Conservation (phyloP, 495 filamentous ascomycete species). For the Hypoxylon cercidicola region DNA sequence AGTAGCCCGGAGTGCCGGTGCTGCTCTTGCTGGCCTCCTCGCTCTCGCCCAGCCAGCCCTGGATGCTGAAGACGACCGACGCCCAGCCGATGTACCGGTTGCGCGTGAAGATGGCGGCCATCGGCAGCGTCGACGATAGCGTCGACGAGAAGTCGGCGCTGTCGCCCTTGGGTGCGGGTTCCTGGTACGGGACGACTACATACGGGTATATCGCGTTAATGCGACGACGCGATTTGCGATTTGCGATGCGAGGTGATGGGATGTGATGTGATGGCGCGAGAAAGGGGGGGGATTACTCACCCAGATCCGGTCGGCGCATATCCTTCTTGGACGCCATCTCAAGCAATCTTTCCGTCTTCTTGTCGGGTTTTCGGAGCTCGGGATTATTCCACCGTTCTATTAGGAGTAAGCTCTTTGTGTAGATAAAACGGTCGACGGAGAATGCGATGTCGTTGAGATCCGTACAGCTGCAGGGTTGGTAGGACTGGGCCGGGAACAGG, state of each 20-base stretch:
- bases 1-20: constrained; percentile 78
- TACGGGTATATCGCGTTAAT: constrained; percentile 16
- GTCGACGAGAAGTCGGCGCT: constrained; percentile 67
- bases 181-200: constrained; percentile 63
- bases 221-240: neutral
- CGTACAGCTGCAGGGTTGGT: constrained; percentile 28
- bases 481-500: constrained; percentile 8
- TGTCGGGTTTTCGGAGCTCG: neutral
- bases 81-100: constrained; percentile 93
- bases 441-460: constrained; percentile 40
- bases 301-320: constrained; percentile 84
- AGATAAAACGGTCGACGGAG: constrained; percentile 2
- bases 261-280: constrained; percentile 21
- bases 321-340: constrained; percentile 82
- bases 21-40: constrained; percentile 73
- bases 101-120: constrained; percentile 93
- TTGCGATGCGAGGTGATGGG: constrained; percentile 1
- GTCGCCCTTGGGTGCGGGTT: constrained; percentile 58
- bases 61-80: constrained; percentile 82
- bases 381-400: too few relatives aligned
- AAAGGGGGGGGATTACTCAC: constrained; percentile 59
- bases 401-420: too few relatives aligned
- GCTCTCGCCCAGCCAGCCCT: constrained; percentile 87
- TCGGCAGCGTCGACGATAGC: constrained; percentile 84
- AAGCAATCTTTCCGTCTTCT: neutral